Percentiles rank a stretch among this genome's conserved stretches.
These are phyloP conservation scores for Plasmodium malariae DNA, from an alignment of 169 alveolate genomes.

Conservation along the genomic window DNA sequence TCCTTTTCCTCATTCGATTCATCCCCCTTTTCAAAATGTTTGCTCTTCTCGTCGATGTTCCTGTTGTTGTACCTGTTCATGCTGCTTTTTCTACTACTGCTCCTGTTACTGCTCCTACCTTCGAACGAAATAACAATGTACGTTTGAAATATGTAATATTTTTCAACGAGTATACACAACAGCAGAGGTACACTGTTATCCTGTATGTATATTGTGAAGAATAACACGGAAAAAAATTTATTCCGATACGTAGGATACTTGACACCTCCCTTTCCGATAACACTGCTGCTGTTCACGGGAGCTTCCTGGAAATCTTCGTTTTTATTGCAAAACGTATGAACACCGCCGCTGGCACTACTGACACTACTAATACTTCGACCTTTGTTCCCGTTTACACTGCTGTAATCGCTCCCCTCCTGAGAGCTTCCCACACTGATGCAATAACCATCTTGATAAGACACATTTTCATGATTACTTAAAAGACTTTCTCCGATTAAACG, in stretches of 20 bases:
- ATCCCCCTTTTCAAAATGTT: slow-evolving; percentile 4
- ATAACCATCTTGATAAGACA: background rate
- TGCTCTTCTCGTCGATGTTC: too few relatives aligned
- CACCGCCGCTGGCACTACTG: too few relatives aligned
- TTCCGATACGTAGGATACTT: background rate
- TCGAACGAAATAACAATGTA: slow-evolving; percentile 29
- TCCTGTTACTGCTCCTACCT: background rate
- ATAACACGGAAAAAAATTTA: slow-evolving; percentile 25
- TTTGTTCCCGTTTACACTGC: too few relatives aligned
- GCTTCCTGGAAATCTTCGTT: background rate
- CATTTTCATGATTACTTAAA: background rate
- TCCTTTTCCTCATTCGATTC: background rate
- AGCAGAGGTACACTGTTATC: slow-evolving; percentile 18
- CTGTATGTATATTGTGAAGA: slow-evolving; percentile 21
- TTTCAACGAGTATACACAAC: slow-evolving; percentile 37
- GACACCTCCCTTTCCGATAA: background rate
- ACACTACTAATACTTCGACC: too few relatives aligned
- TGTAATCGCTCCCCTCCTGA: too few relatives aligned
- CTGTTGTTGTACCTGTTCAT: too few relatives aligned
- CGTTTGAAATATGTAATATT: slow-evolving; percentile 27
- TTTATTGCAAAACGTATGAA: too few relatives aligned
- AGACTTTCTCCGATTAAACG: background rate
- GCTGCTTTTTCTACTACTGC: background rate
- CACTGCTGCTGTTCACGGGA: too few relatives aligned
- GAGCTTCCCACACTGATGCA: too few relatives aligned